phyloP scores from a whole-genome alignment of 73 alveolate genomes.

The Symbiodinium pilosum region DNA sequence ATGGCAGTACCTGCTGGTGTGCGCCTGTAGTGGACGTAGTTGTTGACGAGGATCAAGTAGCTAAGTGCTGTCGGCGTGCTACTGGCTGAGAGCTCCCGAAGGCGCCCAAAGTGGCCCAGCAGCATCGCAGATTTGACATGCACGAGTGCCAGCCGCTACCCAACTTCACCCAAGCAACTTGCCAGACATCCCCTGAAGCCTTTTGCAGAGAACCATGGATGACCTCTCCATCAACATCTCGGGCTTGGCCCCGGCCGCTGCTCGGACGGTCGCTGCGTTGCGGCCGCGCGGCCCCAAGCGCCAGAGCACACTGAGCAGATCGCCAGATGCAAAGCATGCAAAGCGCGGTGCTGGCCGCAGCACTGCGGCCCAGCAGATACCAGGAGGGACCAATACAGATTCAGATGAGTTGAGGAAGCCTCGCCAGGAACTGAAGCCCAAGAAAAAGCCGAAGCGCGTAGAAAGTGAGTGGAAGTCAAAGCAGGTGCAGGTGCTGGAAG shows the following conservation, averaged over 20 bases:
- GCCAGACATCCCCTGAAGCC: too few species aligned
- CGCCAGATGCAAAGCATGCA: not conserved
- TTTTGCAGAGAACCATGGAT: conserved; percentile 28
- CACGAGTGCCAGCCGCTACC: too few species aligned
- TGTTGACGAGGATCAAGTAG: too few species aligned
- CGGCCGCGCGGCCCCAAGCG: not conserved
- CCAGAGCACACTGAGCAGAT: not conserved
- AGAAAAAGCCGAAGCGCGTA: conserved; percentile 9
- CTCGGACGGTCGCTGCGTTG: conserved; percentile 20
- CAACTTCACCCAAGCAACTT: too few species aligned
- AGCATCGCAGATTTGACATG: too few species aligned
- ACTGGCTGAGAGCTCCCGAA: not conserved
- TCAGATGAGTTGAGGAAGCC: too few species aligned
- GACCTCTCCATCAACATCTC: conserved; percentile 82
- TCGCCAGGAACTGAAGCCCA: too few species aligned
- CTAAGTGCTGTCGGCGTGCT: not conserved
- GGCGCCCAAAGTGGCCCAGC: conserved; percentile 11
- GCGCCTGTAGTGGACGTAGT: too few species aligned
- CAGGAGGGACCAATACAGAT: not conserved
- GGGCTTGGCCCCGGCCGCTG: conserved; percentile 72
- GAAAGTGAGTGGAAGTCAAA: not conserved
- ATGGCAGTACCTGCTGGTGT: not conserved
- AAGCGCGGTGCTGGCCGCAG: not conserved
- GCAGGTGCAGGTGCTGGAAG: not conserved
- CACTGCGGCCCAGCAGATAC: not conserved